Percentiles rank a stretch among this genome's conserved stretches.
These are phyloP conservation scores for Mycena alexandri DNA, from an alignment of 768 basidiomycete genomes.

Conservation along the genomic window DNA sequence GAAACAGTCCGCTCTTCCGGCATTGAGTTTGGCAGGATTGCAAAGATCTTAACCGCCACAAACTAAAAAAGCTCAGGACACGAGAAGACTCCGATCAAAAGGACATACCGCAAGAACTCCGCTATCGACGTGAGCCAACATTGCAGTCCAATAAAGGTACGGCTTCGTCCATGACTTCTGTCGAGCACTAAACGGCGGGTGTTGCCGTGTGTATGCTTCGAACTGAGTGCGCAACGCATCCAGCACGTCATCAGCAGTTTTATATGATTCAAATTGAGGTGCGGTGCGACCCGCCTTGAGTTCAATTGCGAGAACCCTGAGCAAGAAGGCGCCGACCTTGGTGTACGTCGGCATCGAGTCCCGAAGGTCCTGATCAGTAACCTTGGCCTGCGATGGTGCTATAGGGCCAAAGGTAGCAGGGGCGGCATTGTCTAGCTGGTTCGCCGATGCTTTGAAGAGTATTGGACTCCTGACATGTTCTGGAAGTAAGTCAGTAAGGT, in stretches of 20 bases:
- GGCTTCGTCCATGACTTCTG: background rate
- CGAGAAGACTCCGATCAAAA: background rate
- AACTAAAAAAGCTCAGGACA: slow-evolving; percentile 10
- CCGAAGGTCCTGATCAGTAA: slow-evolving; percentile 13
- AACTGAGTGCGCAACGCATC: background rate
- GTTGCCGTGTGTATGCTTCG: slow-evolving; percentile 8
- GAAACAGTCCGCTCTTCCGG: slow-evolving; percentile 36
- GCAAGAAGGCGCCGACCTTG: slow-evolving; percentile 7
- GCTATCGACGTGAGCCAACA: background rate
- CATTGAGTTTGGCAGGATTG: slow-evolving; percentile 35
- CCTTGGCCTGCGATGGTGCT: no score
- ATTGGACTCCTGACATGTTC: slow-evolving; percentile 24
- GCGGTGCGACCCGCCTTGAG: background rate
- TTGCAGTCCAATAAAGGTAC: background rate
- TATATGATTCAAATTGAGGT: background rate
- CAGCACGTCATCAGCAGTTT: background rate
- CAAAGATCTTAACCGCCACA: slow-evolving; percentile 35
- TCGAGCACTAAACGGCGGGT: slow-evolving; percentile 8
- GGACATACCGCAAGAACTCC: slow-evolving; percentile 12
- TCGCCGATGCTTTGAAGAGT: slow-evolving; percentile 1
- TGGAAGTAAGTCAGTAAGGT: background rate
- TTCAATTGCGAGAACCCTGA: slow-evolving; percentile 9
- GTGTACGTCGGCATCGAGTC: slow-evolving; percentile 8
- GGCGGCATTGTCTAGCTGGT: slow-evolving; percentile 1
- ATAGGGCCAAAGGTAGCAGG: background rate